Percentiles rank a stretch among this genome's conserved stretches.
These are phyloP conservation scores for Trametes cinnabarina DNA, from an alignment of 768 basidiomycete genomes.

Conservation along the genomic window DNA sequence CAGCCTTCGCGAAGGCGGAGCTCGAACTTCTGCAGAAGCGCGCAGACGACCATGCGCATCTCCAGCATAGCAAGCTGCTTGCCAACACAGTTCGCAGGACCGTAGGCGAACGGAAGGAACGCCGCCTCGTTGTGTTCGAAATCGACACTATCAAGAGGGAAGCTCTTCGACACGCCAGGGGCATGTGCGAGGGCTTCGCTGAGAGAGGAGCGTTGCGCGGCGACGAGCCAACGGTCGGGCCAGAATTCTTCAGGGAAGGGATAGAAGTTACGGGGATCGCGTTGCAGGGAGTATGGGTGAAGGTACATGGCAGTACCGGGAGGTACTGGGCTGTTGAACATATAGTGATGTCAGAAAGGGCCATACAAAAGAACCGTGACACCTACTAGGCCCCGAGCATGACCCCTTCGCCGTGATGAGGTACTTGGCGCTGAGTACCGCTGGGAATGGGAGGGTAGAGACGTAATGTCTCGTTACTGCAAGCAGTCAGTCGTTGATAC, in stretches of 20 bases:
- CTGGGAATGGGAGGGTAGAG: constrained; percentile 45
- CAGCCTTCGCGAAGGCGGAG: neutral
- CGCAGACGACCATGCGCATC: constrained; percentile 29
- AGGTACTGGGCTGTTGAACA: constrained; percentile 26
- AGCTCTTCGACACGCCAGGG: neutral
- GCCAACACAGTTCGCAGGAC: constrained; percentile 50
- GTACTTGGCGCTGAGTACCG: constrained; percentile 37
- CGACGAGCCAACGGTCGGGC: constrained; percentile 44
- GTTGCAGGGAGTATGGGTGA: constrained; percentile 43
- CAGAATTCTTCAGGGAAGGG: constrained; percentile 40
- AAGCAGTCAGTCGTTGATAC: neutral
- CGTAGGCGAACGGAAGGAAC: constrained; percentile 44
- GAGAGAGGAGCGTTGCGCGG: constrained; percentile 4
- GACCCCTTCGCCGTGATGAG: constrained; percentile 29
- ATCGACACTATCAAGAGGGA: neutral
- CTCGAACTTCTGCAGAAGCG: constrained; percentile 25
- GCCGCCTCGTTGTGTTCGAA: constrained; percentile 30
- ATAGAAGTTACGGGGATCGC: constrained; percentile 45
- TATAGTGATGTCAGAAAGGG: neutral
- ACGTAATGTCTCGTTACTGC: constrained; percentile 46
- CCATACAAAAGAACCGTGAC: no score
- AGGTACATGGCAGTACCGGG: constrained; percentile 33
- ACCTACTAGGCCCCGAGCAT: constrained; percentile 35
- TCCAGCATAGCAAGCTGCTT: constrained; percentile 40
- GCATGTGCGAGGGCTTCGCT: neutral